Evolutionary conservation across 176 grass and related monocot species (phyloP).

Genomic region (Lolium perenne): DNA sequence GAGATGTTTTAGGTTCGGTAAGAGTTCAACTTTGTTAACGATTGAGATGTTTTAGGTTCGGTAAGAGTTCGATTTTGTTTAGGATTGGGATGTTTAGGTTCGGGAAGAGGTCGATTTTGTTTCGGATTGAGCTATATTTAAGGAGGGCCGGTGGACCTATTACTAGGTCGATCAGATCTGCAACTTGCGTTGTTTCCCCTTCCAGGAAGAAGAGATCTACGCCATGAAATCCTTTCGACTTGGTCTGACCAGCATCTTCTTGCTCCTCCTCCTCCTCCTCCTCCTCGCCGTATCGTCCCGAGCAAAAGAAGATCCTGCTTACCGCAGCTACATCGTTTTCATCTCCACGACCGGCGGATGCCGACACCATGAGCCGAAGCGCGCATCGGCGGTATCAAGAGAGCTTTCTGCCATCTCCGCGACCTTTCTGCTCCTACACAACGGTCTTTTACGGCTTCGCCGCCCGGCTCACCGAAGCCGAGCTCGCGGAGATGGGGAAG

Average conservation of each 20-base stretch:
- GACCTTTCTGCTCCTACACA: not conserved
- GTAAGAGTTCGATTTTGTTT: too few species aligned
- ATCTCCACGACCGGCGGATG: not conserved
- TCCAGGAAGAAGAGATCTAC: not conserved
- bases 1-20: too few species aligned
- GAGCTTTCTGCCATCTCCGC: not conserved
- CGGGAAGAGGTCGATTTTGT: too few species aligned
- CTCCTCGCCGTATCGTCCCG: not conserved
- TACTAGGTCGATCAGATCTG: not conserved
- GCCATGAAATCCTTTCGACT: not conserved
- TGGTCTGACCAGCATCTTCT: not conserved
- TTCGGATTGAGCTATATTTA: too few species aligned
- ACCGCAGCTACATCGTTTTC: not conserved
- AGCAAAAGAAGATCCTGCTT: not conserved
- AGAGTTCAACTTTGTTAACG: too few species aligned
- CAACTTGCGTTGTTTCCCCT: not conserved
- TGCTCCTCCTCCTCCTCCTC: not conserved
- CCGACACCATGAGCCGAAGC: not conserved
- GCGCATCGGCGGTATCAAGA: not conserved
- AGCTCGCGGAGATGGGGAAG: constrained; percentile 7
- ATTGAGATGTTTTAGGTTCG: too few species aligned
- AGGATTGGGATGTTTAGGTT: too few species aligned
- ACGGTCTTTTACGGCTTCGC: not conserved
- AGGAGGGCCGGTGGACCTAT: too few species aligned
- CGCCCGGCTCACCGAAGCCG: not conserved